Conservation (phyloP, 2,329 filamentous ascomycete species). For the Penicillium palitans region DNA sequence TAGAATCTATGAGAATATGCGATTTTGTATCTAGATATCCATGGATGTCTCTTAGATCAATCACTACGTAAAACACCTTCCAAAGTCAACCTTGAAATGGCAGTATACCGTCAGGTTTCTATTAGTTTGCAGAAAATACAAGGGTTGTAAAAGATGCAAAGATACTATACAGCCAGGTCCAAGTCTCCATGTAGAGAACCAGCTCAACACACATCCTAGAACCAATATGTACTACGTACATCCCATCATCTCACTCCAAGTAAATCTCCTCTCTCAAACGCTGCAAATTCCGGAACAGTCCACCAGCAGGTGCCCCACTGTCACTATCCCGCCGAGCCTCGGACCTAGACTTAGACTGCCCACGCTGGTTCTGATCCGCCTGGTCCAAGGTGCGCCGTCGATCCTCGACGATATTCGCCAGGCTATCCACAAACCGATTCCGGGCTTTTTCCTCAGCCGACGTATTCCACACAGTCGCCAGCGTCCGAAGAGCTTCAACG, state of each 20-base stretch:
- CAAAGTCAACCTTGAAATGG: background rate
- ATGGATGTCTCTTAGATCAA: background rate
- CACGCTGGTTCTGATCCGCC: constrained; percentile 25
- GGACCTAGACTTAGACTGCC: constrained; percentile 23
- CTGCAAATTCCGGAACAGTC: constrained; percentile 55
- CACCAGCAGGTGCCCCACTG: constrained; percentile 47
- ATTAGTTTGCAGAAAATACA: background rate
- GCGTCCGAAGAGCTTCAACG: constrained; percentile 73
- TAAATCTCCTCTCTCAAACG: constrained; percentile 57
- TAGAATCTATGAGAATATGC: background rate
- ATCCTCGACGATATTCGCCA: constrained; percentile 83
- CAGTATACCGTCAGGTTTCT: too few relatives aligned
- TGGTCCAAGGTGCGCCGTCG: constrained; percentile 51
- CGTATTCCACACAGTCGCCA: constrained; percentile 87
- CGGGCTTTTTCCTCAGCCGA: constrained; percentile 91
- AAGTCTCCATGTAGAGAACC: constrained; percentile 4
- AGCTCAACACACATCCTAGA: constrained; percentile 3
- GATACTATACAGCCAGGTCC: background rate
- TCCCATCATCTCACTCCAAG: constrained; percentile 42
- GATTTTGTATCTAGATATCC: background rate
- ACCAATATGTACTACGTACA: background rate
- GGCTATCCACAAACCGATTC: constrained; percentile 73
- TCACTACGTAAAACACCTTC: background rate
- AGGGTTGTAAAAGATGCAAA: background rate
- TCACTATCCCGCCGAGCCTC: constrained; percentile 29